Conservation (phyloP, 73 alveolate species). For the Paramecium sonneborni region DNA sequence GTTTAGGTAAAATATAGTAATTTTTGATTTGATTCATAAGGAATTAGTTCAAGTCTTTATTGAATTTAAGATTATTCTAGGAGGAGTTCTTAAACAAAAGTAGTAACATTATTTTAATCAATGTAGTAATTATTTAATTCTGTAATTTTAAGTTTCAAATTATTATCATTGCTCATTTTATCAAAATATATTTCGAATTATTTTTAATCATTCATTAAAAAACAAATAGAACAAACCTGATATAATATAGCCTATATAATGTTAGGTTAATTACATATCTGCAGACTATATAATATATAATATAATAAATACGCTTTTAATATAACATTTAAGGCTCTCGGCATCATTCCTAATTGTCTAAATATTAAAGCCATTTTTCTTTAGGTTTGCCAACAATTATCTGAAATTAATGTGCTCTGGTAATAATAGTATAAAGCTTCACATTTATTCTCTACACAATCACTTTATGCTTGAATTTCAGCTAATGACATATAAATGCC, state of each 20-base stretch:
- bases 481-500: constrained; percentile 35
- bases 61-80: not conserved
- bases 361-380: constrained; percentile 29
- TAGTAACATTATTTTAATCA: not conserved
- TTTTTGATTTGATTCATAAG: not conserved
- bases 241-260: not conserved
- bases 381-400: not conserved
- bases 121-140: not conserved
- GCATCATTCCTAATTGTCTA: constrained; percentile 48
- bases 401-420: not conserved
- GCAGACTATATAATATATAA: not conserved
- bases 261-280: not conserved
- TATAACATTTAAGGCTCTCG: constrained; percentile 5
- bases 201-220: constrained; percentile 13
- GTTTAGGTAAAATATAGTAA: not conserved
- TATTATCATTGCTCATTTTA: not conserved
- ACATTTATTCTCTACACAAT: not conserved
- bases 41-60: not conserved
- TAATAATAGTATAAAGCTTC: not conserved
- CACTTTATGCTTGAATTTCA: not conserved
- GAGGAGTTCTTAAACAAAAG: not conserved
- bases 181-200: not conserved
- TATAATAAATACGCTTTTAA: constrained; percentile 13
- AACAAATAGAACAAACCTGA: not conserved
- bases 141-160: not conserved